These are phyloP conservation scores for Tolypocladium sp. DNA, from an alignment of 2,329 filamentous ascomycete genomes.

Conservation along the genomic window DNA sequence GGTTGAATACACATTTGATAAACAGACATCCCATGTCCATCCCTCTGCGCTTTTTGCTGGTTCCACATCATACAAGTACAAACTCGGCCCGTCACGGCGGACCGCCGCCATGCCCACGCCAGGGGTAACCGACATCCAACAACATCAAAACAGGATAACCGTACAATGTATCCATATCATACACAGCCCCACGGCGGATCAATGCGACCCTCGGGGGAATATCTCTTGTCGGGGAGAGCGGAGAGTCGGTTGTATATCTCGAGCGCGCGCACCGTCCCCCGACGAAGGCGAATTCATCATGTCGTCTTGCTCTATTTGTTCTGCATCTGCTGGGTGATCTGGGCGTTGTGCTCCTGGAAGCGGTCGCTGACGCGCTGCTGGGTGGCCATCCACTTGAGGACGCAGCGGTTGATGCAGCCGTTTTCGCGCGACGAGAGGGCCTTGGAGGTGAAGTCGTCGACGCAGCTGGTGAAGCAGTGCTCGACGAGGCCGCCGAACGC, in stretches of 20 bases:
- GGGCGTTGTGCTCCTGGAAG: constrained; percentile 66
- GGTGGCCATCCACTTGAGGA: constrained; percentile 91
- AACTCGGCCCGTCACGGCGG: background rate
- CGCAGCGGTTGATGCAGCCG: constrained; percentile 87
- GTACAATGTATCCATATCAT: constrained; percentile 3
- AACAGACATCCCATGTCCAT: background rate
- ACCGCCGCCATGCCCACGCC: background rate
- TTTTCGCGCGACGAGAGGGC: constrained; percentile 80
- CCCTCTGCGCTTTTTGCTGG: background rate
- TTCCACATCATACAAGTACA: constrained; percentile 1
- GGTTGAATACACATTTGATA: background rate
- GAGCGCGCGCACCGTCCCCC: background rate
- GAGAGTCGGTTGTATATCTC: background rate
- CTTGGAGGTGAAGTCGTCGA: constrained; percentile 98
- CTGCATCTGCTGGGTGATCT: constrained; percentile 44
- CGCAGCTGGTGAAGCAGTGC: constrained; percentile 92
- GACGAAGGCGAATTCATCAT: background rate
- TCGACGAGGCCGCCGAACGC: constrained; percentile 46
- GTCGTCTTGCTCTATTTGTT: constrained; percentile 21
- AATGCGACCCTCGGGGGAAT: background rate
- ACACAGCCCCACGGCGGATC: background rate
- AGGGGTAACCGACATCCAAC: background rate
- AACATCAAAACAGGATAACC: background rate
- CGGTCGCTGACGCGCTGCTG: constrained; percentile 84
- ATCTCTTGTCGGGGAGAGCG: background rate